Percentiles rank a stretch among this genome's conserved stretches.
Evolutionary conservation across 2,329 filamentous ascomycete genomes (phyloP).

Genomic region (Cladosporium sp.): DNA sequence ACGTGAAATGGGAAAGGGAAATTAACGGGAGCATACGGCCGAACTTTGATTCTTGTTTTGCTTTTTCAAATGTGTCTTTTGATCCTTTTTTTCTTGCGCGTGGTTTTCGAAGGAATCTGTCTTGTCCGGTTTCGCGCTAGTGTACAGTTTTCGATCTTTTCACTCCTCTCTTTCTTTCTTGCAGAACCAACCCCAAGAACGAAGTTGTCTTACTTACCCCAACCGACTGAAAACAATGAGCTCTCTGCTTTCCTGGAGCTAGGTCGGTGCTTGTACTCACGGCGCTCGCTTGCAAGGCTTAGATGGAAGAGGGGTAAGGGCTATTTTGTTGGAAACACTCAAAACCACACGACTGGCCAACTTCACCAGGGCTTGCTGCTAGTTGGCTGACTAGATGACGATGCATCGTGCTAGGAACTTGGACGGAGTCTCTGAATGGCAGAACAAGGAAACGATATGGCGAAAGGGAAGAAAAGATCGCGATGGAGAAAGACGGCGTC

Average conservation of each 20-base stretch:
- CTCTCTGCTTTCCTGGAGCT: neutral
- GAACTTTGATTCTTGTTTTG: neutral
- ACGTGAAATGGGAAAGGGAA: neutral
- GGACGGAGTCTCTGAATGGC: neutral
- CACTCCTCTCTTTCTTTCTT: neutral
- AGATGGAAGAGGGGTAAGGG: no score
- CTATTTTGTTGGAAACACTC: no score
- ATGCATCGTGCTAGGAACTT: neutral
- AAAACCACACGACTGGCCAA: no score
- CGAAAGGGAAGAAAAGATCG: neutral
- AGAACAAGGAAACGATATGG: neutral
- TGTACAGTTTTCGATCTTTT: neutral
- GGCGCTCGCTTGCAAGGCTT: no score
- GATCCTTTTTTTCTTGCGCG: neutral
- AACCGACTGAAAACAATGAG: neutral
- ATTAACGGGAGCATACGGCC: neutral
- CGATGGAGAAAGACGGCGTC: neutral
- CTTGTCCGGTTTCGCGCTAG: neutral
- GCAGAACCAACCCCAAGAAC: neutral
- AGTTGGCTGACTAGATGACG: neutral
- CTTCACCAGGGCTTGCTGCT: no score
- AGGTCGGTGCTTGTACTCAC: no score
- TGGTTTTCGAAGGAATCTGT: neutral
- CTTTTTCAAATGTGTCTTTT: neutral
- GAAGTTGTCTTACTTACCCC: neutral